phyloP scores from a whole-genome alignment of 2,329 filamentous ascomycete species.

The Xylaria sp. region DNA sequence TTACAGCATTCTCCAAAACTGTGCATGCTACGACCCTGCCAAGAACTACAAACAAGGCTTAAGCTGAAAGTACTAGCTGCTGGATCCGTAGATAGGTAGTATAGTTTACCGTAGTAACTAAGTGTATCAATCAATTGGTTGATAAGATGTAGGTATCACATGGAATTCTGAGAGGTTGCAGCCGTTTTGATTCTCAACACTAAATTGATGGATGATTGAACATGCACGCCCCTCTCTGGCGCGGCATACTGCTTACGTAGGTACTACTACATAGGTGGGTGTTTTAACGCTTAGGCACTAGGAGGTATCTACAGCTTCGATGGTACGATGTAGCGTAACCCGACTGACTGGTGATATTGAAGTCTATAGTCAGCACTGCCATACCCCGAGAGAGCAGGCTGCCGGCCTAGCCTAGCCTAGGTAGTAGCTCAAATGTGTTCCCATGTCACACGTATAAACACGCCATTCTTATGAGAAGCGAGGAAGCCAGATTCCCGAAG shows the following conservation, averaged over 20 bases:
- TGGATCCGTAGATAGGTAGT: not conserved
- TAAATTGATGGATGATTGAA: not conserved
- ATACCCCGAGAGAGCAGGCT: not conserved
- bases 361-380: no score
- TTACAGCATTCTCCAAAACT: not conserved
- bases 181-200: not conserved
- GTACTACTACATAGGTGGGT: not conserved
- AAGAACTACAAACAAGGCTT: conserved; percentile 27
- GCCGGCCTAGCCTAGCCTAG: not conserved
- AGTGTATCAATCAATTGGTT: not conserved
- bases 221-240: not conserved
- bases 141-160: not conserved
- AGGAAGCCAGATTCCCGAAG: not conserved
- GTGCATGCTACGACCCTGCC: conserved; percentile 15
- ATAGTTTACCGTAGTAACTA: no score
- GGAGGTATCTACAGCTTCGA: no score
- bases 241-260: no score
- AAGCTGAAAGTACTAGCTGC: conserved; percentile 24
- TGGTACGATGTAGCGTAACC: no score
- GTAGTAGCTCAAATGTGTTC: conserved; percentile 8
- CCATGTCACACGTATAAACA: conserved; percentile 21
- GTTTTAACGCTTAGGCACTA: not conserved
- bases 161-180: not conserved
- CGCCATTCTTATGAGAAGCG: not conserved
- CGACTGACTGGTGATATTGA: no score